A percentile compares a stretch with the other conserved stretches of the same genome.
Evolutionary conservation across 1,139 yeast species (phyloP).

Genomic region (Taphrina populina): DNA sequence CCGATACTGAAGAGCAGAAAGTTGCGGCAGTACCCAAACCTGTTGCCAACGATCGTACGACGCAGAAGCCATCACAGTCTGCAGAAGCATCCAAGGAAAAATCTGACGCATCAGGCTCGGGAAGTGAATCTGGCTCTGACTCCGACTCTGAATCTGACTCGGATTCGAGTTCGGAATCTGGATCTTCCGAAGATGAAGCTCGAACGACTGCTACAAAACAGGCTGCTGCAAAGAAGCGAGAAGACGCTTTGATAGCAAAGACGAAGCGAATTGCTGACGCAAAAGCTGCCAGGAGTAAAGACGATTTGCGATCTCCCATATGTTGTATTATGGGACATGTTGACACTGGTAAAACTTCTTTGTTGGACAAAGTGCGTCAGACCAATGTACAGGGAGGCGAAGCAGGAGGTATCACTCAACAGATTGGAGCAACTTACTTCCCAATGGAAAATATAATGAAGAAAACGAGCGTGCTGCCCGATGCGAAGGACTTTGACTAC

Average conservation of each 20-base stretch:
- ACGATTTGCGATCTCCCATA: conserved; percentile 89
- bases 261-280: conserved; percentile 48
- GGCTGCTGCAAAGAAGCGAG: conserved; percentile 35
- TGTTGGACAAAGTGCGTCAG: conserved; percentile 94
- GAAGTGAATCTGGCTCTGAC: conserved; percentile 30
- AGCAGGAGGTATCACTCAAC: conserved; percentile 99
- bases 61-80: no score
- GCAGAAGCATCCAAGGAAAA: no score
- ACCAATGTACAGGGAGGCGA: conserved; percentile 99
- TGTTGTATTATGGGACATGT: conserved; percentile 99
- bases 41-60: no score
- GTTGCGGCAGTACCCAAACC: no score
- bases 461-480: conserved; percentile 88
- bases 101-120: no score
- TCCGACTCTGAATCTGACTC: conserved; percentile 34
- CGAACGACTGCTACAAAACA: conserved; percentile 41
- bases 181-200: conserved; percentile 37
- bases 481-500: conserved; percentile 72
- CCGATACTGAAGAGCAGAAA: conserved; percentile 42
- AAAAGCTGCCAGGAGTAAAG: conserved; percentile 45
- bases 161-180: conserved; percentile 24
- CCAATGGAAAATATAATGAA: conserved; percentile 90
- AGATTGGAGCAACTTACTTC: conserved; percentile 99
- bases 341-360: conserved; percentile 98
- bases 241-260: conserved; percentile 37